A percentile compares a stretch with the other conserved stretches of the same genome.
Conservation (phyloP, 1,139 yeast genomes). For the Suhomyces kunorum region DNA sequence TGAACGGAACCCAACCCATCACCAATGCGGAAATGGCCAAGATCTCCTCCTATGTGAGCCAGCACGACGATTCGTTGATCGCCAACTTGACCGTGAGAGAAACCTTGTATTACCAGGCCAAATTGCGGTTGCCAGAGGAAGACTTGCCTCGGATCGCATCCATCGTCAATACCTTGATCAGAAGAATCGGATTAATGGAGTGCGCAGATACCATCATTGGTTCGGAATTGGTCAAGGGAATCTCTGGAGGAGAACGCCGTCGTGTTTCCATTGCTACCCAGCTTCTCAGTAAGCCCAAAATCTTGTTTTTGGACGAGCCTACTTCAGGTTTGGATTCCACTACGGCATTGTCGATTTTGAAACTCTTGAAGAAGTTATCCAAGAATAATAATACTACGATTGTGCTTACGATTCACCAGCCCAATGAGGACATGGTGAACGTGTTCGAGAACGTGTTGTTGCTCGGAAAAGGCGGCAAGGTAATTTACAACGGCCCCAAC, state of each 20-base stretch:
- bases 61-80: conserved; percentile 72
- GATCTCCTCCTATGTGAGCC: conserved; percentile 72
- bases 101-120: conserved; percentile 72
- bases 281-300: conserved; percentile 67
- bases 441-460: conserved; percentile 67
- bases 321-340: conserved; percentile 86
- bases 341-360: conserved; percentile 70
- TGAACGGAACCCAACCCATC: conserved; percentile 38
- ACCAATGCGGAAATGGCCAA: conserved; percentile 43
- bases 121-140: conserved; percentile 52
- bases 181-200: conserved; percentile 70
- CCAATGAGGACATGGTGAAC: conserved; percentile 63
- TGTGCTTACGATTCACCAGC: conserved; percentile 83
- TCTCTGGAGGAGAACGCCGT: conserved; percentile 86
- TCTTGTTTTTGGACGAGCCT: conserved; percentile 80
- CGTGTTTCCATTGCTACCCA: conserved; percentile 83
- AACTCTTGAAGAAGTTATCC: conserved; percentile 59
- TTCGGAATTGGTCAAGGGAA: conserved; percentile 68
- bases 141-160: conserved; percentile 33
- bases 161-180: conserved; percentile 54
- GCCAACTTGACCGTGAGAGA: conserved; percentile 76
- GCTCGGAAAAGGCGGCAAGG: conserved; percentile 71
- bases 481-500: conserved; percentile 59
- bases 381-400: conserved; percentile 63
- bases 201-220: conserved; percentile 81